A percentile compares a stretch with the other conserved stretches of the same genome.
Evolutionary conservation across 2,329 filamentous ascomycete genomes (phyloP).

Genomic region (Orbilia quercus): DNA sequence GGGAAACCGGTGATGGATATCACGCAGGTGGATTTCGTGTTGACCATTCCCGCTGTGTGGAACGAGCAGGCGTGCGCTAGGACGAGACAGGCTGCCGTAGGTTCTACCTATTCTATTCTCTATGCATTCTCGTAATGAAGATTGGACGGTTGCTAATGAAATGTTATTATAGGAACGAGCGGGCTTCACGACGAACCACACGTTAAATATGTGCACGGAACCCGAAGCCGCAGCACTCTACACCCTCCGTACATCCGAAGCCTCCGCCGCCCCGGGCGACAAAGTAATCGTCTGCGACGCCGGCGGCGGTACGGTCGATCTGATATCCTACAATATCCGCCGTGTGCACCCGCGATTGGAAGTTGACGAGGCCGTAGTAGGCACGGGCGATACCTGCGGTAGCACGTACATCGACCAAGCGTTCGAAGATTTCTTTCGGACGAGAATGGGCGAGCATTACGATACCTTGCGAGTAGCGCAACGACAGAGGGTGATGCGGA

Average conservation of each 20-base stretch:
- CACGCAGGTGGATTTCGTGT: constrained; percentile 74
- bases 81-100: constrained; percentile 38
- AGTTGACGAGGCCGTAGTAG: constrained; percentile 67
- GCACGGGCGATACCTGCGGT: constrained; percentile 67
- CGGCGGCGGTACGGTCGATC: constrained; percentile 68
- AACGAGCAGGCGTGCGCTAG: constrained; percentile 67
- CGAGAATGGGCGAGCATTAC: constrained; percentile 64
- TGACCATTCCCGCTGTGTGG: constrained; percentile 85
- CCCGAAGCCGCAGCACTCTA: constrained; percentile 69
- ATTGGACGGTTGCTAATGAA: background rate
- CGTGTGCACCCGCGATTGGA: constrained; percentile 65
- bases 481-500: constrained; percentile 62
- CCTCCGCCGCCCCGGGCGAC: constrained; percentile 64
- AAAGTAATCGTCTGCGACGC: constrained; percentile 68
- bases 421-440: constrained; percentile 65
- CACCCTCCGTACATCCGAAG: constrained; percentile 63
- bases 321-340: constrained; percentile 68
- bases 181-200: constrained; percentile 50
- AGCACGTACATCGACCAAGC: constrained; percentile 67
- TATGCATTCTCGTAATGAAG: too few relatives aligned
- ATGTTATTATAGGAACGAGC: constrained; percentile 36
- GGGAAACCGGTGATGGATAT: constrained; percentile 54
- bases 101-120: background rate
- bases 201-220: constrained; percentile 67
- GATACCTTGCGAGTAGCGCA: constrained; percentile 63